Conservation (phyloP, 179 eudicot species). For the Sideroxylon spinosum region DNA sequence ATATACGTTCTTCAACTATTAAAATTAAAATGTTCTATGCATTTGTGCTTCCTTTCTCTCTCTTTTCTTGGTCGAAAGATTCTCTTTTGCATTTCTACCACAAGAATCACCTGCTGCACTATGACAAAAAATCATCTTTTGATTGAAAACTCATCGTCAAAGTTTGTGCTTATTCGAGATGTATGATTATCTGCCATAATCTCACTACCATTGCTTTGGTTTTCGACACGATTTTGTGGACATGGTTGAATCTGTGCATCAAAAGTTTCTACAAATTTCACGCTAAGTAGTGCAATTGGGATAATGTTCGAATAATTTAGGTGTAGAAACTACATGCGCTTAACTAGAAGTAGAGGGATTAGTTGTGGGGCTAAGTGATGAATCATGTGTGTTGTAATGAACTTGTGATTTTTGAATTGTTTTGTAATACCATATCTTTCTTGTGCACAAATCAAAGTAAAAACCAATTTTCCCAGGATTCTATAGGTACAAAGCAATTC, state of each 20-base stretch:
- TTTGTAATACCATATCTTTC: background rate
- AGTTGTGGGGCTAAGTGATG: too few relatives aligned
- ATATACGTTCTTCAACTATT: conserved; percentile 5
- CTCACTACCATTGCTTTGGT: background rate
- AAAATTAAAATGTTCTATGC: background rate
- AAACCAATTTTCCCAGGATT: too few relatives aligned
- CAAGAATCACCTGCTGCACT: background rate
- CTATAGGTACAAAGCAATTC: background rate
- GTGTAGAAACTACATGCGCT: too few relatives aligned
- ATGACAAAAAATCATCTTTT: background rate
- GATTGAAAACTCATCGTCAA: background rate
- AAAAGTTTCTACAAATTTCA: background rate
- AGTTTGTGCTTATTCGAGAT: background rate
- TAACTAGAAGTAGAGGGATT: background rate
- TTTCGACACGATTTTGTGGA: background rate
- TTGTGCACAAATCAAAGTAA: background rate
- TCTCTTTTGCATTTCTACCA: background rate
- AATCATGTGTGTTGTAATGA: background rate
- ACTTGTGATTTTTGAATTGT: too few relatives aligned
- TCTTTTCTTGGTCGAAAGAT: background rate
- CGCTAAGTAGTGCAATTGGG: background rate
- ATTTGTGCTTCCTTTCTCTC: background rate
- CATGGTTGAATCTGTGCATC: background rate
- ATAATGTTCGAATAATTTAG: background rate
- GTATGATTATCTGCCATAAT: conserved; percentile 3